Evolutionary conservation across 345 rosid genomes (phyloP).

Genomic region (Melastoma malabathricum): DNA sequence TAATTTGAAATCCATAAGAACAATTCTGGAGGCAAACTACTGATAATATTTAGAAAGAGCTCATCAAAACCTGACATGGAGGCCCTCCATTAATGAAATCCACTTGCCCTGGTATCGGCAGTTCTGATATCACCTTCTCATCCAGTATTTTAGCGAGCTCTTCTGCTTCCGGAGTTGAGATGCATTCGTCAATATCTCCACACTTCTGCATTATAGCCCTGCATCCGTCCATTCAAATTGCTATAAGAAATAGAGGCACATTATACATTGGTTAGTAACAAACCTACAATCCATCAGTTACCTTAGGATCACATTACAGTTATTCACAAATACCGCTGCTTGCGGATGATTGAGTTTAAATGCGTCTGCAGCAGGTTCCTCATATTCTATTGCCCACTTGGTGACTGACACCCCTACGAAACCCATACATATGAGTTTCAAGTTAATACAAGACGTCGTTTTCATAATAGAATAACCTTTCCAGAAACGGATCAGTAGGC

Average conservation of each 20-base stretch:
- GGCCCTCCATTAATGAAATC: constrained; percentile 96
- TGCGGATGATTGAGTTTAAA: constrained; percentile 62
- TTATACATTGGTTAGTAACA: neutral
- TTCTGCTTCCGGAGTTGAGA: constrained; percentile 62
- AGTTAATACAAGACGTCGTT: neutral
- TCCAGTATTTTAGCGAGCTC: constrained; percentile 27
- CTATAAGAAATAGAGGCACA: no score
- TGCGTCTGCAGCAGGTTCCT: constrained; percentile 82
- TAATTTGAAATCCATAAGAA: neutral
- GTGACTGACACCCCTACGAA: constrained; percentile 50
- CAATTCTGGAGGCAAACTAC: neutral
- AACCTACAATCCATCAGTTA: constrained; percentile 1
- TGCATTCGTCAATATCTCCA: constrained; percentile 73
- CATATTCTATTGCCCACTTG: constrained; percentile 89
- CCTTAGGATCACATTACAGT: constrained; percentile 87
- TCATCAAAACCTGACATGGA: constrained; percentile 63
- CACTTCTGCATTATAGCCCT: constrained; percentile 71
- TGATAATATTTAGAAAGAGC: neutral
- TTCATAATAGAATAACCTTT: neutral
- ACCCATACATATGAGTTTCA: neutral
- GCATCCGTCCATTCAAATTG: constrained; percentile 9
- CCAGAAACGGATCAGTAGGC: neutral
- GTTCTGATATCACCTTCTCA: constrained; percentile 23
- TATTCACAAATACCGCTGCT: constrained; percentile 48
- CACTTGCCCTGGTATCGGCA: constrained; percentile 55